Conservation (phyloP, 2,329 filamentous ascomycete species). For the Biscogniauxia mediterranea region DNA sequence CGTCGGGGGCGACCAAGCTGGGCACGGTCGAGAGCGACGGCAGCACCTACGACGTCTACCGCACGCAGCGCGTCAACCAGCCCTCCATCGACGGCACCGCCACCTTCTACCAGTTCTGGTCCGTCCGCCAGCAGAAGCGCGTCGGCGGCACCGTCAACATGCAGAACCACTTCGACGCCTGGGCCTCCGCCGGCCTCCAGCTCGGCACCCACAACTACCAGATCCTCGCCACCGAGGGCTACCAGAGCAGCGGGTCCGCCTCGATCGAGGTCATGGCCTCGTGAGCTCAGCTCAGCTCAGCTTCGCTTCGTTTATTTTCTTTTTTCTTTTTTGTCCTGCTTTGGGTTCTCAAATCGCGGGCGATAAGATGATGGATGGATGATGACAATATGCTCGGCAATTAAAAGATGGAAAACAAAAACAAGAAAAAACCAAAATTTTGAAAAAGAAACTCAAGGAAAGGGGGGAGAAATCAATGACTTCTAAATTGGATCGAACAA, state of each 20-base stretch:
- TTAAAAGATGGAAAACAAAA: too few species aligned
- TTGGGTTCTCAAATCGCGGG: too few species aligned
- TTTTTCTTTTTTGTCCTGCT: not conserved
- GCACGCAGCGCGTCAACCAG: conserved; percentile 38
- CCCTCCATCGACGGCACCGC: conserved; percentile 45
- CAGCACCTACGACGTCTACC: conserved; percentile 36
- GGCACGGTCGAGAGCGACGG: conserved; percentile 33
- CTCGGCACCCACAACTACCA: conserved; percentile 37
- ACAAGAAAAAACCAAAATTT: too few species aligned
- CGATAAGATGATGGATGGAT: too few species aligned
- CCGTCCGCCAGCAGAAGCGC: conserved; percentile 48
- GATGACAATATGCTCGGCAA: too few species aligned
- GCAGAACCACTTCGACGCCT: conserved; percentile 36
- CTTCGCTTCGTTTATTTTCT: not conserved
- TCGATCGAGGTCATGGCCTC: conserved; percentile 30
- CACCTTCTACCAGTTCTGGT: conserved; percentile 54
- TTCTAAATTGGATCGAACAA: not conserved
- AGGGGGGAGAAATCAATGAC: not conserved
- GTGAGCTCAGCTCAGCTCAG: conserved; percentile 1
- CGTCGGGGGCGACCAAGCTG: conserved; percentile 28
- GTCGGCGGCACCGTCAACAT: conserved; percentile 38
- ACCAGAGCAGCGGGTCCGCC: conserved; percentile 47
- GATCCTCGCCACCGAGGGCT: conserved; percentile 37
- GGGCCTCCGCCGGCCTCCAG: conserved; percentile 29
- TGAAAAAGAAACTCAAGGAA: too few species aligned